phyloP scores from a whole-genome alignment of 2,329 filamentous ascomycete genomes.

The Diaporthe velutina region DNA sequence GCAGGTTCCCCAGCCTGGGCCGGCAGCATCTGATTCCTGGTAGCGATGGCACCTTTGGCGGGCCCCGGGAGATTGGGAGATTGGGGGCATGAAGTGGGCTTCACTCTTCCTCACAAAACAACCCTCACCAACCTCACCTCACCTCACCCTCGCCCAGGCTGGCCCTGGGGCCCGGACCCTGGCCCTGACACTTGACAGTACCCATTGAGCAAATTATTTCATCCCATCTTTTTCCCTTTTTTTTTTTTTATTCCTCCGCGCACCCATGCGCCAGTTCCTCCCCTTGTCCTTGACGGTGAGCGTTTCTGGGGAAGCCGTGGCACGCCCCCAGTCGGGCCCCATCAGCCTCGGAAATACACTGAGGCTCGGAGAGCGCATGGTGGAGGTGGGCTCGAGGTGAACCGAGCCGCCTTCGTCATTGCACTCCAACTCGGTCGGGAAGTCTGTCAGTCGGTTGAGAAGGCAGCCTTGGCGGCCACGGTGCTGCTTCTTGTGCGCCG shows the following conservation, averaged over 20 bases:
- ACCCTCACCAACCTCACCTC: slow-evolving; percentile 1
- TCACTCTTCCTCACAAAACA: not conserved
- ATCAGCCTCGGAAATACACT: slow-evolving; percentile 6
- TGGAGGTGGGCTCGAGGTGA: not conserved
- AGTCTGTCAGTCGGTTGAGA: not conserved
- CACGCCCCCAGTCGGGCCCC: slow-evolving; percentile 8
- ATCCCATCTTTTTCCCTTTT: slow-evolving; percentile 18
- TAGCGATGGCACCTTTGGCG: slow-evolving; percentile 31
- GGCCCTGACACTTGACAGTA: slow-evolving; percentile 17
- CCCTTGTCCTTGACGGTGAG: slow-evolving; percentile 28
- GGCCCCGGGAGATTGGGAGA: slow-evolving; percentile 27
- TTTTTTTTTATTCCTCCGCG: slow-evolving; percentile 10
- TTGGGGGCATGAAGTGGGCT: slow-evolving; percentile 12
- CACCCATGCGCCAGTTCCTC: not conserved
- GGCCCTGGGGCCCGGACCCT: not conserved
- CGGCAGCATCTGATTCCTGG: slow-evolving; percentile 13
- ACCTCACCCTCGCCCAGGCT: not conserved
- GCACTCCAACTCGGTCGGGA: not conserved
- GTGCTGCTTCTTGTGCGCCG: slow-evolving; percentile 3
- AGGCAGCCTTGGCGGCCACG: slow-evolving; percentile 8
- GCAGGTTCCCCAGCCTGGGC: slow-evolving; percentile 29
- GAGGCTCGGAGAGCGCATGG: not conserved
- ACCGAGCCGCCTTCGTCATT: slow-evolving; percentile 26
- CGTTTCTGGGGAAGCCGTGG: slow-evolving; percentile 27
- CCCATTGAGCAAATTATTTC: slow-evolving; percentile 32